Base-by-base conservation (phyloP, 2,329 filamentous ascomycete genomes). In the Pestalotiopsis sp. region DNA sequence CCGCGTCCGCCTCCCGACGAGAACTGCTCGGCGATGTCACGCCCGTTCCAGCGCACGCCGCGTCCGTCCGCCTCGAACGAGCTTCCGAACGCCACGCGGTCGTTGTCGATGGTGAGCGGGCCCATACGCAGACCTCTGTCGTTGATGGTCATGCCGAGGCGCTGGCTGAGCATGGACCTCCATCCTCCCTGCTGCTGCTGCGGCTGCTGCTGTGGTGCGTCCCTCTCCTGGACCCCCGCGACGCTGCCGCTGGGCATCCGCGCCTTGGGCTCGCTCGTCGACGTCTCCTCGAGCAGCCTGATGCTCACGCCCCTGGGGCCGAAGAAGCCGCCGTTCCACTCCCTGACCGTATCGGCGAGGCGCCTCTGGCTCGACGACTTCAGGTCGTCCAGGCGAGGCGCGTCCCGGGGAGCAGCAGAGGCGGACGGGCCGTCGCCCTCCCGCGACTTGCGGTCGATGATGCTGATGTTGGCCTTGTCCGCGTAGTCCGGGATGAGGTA, bases 281-380 rank as follows among this genome's bases (percentile, higher is more conserved):
- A 59, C 13, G 45, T 31, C 17, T 55, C 49, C 14, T 36, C 71
- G 23, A 76, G 69, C 3, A 84, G 72, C 1, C 74, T 76, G 55
- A 90, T 80, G 2, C 72, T 76, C 11, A 89, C 77, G 14, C 84
- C 84, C 12, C 87, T 79, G 2, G 85, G 86, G 1, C 72, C 77
- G 68, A 90, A 90, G 76, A 90, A 89, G 3, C 83, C 82, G 3
- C 82, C 80, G 71, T 90, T 90, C 87, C 88, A 90, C 72, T 88
- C 84, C 60, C 79, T 74, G 1, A 87, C 79, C 0, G 83, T 84
- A 1, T 77, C 76, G 20, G 84, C 80, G 5, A 81, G 71, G 27
- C 79, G 74, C 1, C 71, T 71, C 45, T 74, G 73, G 3, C 69
- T 72, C 2, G 76, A 71, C 3, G 74, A 67, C 64, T 74, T 78